Evolutionary conservation across 2,329 filamentous ascomycete species (phyloP).

Genomic region (Leptographium wingfieldii): DNA sequence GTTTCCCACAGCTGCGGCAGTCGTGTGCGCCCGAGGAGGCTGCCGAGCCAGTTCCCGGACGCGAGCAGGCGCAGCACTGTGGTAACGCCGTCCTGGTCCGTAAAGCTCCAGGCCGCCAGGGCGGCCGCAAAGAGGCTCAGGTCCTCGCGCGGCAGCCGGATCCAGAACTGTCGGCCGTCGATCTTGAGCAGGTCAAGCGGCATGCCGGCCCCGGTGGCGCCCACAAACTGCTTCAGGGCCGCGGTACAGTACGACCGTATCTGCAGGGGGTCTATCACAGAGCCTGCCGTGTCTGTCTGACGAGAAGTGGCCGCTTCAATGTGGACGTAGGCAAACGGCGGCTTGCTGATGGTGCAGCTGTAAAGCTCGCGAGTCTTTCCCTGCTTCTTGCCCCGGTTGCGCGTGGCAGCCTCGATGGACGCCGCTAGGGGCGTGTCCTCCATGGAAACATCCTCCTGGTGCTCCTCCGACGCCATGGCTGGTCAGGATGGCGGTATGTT

Average conservation of each 20-base stretch:
- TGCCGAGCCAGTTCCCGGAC: constrained; percentile 52
- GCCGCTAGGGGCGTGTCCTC: constrained; percentile 6
- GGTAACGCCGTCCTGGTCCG: constrained; percentile 24
- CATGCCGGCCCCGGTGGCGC: constrained; percentile 53
- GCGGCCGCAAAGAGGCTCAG: constrained; percentile 48
- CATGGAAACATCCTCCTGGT: constrained; percentile 17
- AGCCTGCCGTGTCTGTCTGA: background rate
- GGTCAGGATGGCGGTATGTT: background rate
- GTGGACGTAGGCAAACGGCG: constrained; percentile 44
- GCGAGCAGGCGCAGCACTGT: constrained; percentile 42
- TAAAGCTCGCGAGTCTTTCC: constrained; percentile 27
- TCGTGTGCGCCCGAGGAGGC: constrained; percentile 38
- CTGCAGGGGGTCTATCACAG: constrained; percentile 46
- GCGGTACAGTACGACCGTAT: constrained; percentile 48
- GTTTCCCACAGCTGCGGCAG: constrained; percentile 34
- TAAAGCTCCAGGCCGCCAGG: constrained; percentile 50
- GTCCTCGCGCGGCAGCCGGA: constrained; percentile 51
- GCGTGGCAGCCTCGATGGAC: constrained; percentile 5
- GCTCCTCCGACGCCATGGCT: background rate
- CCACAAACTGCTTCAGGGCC: constrained; percentile 57
- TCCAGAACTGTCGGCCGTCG: constrained; percentile 42
- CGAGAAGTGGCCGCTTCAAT: constrained; percentile 30
- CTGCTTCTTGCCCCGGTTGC: constrained; percentile 1
- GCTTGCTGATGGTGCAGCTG: constrained; percentile 36
- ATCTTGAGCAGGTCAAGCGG: constrained; percentile 58